Evolutionary conservation across 1,284 basidiomycete genomes (phyloP).

Genomic region (Acaromyces ingoldii): DNA sequence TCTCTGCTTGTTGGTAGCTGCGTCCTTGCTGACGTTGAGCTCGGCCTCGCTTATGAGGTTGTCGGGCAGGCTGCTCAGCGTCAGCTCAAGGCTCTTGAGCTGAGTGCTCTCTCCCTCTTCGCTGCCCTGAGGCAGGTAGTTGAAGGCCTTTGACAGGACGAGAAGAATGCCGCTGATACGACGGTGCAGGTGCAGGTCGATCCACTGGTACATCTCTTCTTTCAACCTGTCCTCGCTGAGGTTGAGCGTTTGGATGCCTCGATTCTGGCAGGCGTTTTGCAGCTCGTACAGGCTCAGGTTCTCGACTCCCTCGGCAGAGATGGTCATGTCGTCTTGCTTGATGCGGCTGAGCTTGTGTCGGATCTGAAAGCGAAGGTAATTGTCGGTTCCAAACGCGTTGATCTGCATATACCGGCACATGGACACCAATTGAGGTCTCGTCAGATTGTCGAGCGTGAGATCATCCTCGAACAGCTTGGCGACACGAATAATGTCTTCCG

Average conservation of each 20-base stretch:
- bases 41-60: slow-evolving; percentile 95
- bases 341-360: slow-evolving; percentile 77
- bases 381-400: slow-evolving; percentile 97
- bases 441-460: slow-evolving; percentile 93
- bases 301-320: slow-evolving; percentile 82
- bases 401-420: slow-evolving; percentile 91
- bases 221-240: slow-evolving; percentile 61
- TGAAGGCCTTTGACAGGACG: slow-evolving; percentile 86
- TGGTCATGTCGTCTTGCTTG: slow-evolving; percentile 82
- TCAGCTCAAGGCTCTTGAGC: slow-evolving; percentile 75
- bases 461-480: slow-evolving; percentile 97
- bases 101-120: slow-evolving; percentile 46
- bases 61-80: slow-evolving; percentile 87
- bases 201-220: slow-evolving; percentile 89
- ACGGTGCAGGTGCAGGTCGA: slow-evolving; percentile 77
- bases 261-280: slow-evolving; percentile 85
- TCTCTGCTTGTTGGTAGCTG: slow-evolving; percentile 94
- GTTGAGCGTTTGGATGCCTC: slow-evolving; percentile 83
- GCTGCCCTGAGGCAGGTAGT: slow-evolving; percentile 58
- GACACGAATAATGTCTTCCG: slow-evolving; percentile 83
- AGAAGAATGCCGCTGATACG: slow-evolving; percentile 88
- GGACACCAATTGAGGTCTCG: slow-evolving; percentile 90
- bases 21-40: slow-evolving; percentile 86
- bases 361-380: slow-evolving; percentile 92
- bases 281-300: slow-evolving; percentile 84